Conservation (phyloP, 768 basidiomycete species). For the Trametes villosa region DNA sequence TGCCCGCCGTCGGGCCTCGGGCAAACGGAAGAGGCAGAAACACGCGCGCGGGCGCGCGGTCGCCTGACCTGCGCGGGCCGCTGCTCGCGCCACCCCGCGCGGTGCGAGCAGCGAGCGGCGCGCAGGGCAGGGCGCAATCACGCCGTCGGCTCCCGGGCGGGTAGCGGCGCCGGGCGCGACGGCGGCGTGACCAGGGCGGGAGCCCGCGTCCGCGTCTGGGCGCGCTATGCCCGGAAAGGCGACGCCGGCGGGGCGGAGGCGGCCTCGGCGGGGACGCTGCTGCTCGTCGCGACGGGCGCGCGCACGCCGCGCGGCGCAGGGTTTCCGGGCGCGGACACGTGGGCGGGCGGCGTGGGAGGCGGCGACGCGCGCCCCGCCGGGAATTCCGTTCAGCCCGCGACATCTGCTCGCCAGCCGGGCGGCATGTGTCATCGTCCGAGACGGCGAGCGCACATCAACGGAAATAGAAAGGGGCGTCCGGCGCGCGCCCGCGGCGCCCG, state of each 20-base stretch:
- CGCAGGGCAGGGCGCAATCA: too few species aligned
- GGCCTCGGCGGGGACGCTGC: not conserved
- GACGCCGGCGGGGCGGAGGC: not conserved
- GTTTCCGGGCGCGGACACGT: slow-evolving; percentile 29
- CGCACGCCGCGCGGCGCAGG: slow-evolving; percentile 17
- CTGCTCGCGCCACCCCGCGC: too few species aligned
- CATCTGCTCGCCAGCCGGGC: slow-evolving; percentile 9
- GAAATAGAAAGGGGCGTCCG: slow-evolving; percentile 14
- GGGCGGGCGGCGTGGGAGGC: slow-evolving; percentile 28
- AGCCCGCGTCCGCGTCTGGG: not conserved
- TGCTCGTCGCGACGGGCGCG: not conserved
- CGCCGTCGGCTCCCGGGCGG: not conserved
- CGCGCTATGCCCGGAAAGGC: too few species aligned
- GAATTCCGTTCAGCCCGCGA: slow-evolving; percentile 16
- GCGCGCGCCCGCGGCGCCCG: not conserved
- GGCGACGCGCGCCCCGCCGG: slow-evolving; percentile 12
- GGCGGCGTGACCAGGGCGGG: slow-evolving; percentile 6
- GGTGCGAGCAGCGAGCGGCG: too few species aligned
- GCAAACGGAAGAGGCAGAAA: not conserved
- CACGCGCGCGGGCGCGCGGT: not conserved
- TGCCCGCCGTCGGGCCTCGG: not conserved
- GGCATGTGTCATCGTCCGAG: slow-evolving; percentile 21
- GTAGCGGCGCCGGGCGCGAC: not conserved
- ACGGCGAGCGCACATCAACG: slow-evolving; percentile 26
- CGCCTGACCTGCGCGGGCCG: too few species aligned